Conservation (phyloP, 805 yeast genomes). For the Saccharomycopsis malanga region DNA sequence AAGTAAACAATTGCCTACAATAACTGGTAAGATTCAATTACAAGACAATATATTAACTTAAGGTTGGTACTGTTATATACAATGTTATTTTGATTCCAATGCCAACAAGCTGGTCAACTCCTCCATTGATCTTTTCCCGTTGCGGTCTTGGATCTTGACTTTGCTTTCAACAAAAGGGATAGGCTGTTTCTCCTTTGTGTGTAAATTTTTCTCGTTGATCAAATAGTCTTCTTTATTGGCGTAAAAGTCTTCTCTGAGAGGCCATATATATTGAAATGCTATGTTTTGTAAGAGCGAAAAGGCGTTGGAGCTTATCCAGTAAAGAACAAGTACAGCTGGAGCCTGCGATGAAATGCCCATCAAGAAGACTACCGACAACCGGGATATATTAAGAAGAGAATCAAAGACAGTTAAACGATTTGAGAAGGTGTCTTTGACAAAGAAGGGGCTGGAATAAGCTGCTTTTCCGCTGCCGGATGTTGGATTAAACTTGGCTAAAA, state of each 20-base stretch:
- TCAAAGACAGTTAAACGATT: conserved; percentile 51
- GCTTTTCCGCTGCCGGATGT: conserved; percentile 25
- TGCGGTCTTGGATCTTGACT: too few species aligned
- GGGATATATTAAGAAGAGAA: conserved; percentile 59
- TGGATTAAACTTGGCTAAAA: conserved; percentile 30
- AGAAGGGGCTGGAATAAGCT: conserved; percentile 25
- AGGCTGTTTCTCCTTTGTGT: too few species aligned
- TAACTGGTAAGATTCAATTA: too few species aligned
- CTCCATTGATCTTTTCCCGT: too few species aligned
- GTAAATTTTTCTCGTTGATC: conserved; percentile 6
- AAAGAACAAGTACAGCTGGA: conserved; percentile 72
- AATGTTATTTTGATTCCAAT: too few species aligned
- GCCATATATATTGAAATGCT: conserved; percentile 57
- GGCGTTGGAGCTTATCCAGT: conserved; percentile 83
- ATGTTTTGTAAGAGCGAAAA: conserved; percentile 74
- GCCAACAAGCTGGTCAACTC: too few species aligned
- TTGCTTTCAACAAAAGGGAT: too few species aligned
- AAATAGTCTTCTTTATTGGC: not conserved
- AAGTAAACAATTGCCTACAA: too few species aligned
- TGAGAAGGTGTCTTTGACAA: conserved; percentile 31
- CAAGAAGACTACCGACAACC: conserved; percentile 70
- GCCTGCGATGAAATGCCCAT: conserved; percentile 85
- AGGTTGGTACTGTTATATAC: too few species aligned
- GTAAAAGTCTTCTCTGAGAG: conserved; percentile 45
- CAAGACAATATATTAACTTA: too few species aligned